A percentile compares a stretch with the other conserved stretches of the same genome.
phyloP scores from a whole-genome alignment of 257 asterid species.

The Leptodermis oblonga region DNA sequence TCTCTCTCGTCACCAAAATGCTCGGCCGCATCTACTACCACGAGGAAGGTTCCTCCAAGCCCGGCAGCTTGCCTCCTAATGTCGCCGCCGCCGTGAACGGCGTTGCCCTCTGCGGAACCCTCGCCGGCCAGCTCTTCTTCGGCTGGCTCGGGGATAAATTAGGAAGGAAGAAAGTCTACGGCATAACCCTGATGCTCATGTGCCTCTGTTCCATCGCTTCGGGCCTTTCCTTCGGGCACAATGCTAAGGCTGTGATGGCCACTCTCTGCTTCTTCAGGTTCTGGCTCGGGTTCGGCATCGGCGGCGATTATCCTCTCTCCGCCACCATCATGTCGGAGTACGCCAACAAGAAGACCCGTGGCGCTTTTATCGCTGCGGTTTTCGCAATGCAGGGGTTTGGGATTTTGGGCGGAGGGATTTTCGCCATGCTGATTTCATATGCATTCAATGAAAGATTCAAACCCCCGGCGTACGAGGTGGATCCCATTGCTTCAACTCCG shows the following conservation, averaged over 20 bases:
- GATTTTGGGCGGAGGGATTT: conserved; percentile 45
- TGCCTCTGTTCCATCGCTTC: conserved; percentile 43
- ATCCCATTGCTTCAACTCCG: conserved; percentile 40
- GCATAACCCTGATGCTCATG: conserved; percentile 53
- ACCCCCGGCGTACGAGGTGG: conserved; percentile 44
- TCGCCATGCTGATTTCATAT: conserved; percentile 38
- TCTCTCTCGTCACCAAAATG: conserved; percentile 60
- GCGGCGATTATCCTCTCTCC: conserved; percentile 66
- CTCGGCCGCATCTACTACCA: conserved; percentile 63
- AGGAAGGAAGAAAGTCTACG: conserved; percentile 56
- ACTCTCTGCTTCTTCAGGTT: conserved; percentile 62
- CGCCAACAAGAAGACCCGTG: conserved; percentile 58
- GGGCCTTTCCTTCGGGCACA: conserved; percentile 47
- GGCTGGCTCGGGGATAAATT: conserved; percentile 63
- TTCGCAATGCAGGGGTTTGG: conserved; percentile 73
- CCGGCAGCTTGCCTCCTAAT: conserved; percentile 54
- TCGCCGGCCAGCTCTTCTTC: conserved; percentile 58
- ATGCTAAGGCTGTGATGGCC: conserved; percentile 36
- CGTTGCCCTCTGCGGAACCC: conserved; percentile 55
- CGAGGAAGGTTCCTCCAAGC: conserved; percentile 40
- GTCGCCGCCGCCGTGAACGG: conserved; percentile 58
- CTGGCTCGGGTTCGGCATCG: conserved; percentile 67
- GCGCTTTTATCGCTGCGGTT: conserved; percentile 59
- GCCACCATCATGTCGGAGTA: conserved; percentile 75
- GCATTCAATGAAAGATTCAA: conserved; percentile 29